These are phyloP conservation scores for Cyclaneusma minus DNA, from an alignment of 2,329 filamentous ascomycete species.

Conservation along the genomic window DNA sequence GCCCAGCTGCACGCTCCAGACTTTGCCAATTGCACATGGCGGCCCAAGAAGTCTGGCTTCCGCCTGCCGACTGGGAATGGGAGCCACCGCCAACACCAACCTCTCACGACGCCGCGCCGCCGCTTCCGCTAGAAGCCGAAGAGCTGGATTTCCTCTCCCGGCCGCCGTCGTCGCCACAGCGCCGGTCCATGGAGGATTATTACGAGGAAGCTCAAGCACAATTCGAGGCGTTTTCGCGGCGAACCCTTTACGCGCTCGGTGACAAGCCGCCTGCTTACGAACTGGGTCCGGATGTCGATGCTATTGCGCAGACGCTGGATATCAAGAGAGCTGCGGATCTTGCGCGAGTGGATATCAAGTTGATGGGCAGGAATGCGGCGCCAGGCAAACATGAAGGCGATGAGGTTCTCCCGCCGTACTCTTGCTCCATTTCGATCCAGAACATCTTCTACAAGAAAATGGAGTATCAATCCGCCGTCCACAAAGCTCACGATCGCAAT, in stretches of 20 bases:
- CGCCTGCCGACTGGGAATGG: too few species aligned
- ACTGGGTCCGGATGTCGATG: slow-evolving; percentile 13
- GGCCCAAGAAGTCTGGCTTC: too few species aligned
- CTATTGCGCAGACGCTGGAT: slow-evolving; percentile 4
- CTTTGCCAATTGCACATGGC: too few species aligned
- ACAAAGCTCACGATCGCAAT: slow-evolving; percentile 43
- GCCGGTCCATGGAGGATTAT: slow-evolving; percentile 39
- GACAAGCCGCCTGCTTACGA: too few species aligned
- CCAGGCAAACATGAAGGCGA: slow-evolving; percentile 22
- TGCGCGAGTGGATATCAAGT: slow-evolving; percentile 2
- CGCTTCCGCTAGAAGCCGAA: too few species aligned
- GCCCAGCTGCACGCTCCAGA: too few species aligned
- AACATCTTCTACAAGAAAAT: slow-evolving; percentile 46
- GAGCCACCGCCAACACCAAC: too few species aligned
- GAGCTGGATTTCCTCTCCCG: too few species aligned
- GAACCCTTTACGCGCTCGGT: slow-evolving; percentile 28
- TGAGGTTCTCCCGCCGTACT: slow-evolving; percentile 39
- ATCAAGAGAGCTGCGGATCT: slow-evolving; percentile 3
- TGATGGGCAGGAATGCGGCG: slow-evolving; percentile 5
- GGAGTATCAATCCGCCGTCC: slow-evolving; percentile 50
- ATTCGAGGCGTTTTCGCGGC: slow-evolving; percentile 27
- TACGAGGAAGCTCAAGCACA: slow-evolving; percentile 31
- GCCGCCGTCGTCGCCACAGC: too few species aligned
- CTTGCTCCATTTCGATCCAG: slow-evolving; percentile 37
- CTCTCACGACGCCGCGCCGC: too few species aligned